A percentile compares a stretch with the other conserved stretches of the same genome.
These are phyloP conservation scores for Kodamaea suecica DNA, from an alignment of 1,139 yeast species.

Conservation along the genomic window DNA sequence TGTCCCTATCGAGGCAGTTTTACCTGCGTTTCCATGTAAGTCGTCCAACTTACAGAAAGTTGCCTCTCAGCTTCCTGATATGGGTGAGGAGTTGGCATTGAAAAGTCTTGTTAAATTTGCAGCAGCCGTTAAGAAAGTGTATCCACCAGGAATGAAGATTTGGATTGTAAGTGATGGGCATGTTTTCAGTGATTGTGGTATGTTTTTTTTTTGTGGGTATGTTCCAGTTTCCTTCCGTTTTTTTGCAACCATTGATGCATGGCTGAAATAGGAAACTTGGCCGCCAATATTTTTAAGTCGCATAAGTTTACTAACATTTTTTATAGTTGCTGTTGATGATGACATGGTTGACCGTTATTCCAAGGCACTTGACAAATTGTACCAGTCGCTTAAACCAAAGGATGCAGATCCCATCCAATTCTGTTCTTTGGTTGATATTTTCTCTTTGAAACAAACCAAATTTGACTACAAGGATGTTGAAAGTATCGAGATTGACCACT, in stretches of 20 bases:
- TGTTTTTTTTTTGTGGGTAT: constrained; percentile 9
- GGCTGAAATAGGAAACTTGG: neutral
- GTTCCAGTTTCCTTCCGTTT: neutral
- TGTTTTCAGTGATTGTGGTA: constrained; percentile 62
- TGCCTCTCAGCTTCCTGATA: constrained; percentile 49
- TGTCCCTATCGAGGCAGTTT: constrained; percentile 49
- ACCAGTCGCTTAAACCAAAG: constrained; percentile 26
- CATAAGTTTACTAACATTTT: constrained; percentile 17
- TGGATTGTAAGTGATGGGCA: constrained; percentile 66
- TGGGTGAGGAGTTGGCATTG: constrained; percentile 41
- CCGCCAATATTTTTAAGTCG: neutral
- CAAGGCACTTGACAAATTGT: constrained; percentile 39
- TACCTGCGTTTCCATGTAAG: constrained; percentile 66
- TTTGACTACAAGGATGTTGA: constrained; percentile 19
- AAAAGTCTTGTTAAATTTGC: constrained; percentile 32
- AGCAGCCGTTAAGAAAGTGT: constrained; percentile 32
- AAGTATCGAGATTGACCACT: constrained; percentile 27
- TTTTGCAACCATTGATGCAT: neutral
- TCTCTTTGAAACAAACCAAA: constrained; percentile 21
- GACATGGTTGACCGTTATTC: constrained; percentile 49
- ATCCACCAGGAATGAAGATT: constrained; percentile 54
- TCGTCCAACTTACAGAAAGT: constrained; percentile 56
- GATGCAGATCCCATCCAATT: constrained; percentile 30
- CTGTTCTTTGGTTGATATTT: constrained; percentile 37
- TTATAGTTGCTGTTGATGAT: constrained; percentile 45